Evolutionary conservation across 129 eudicot species (phyloP).

Genomic region (Dittrichia graveolens): DNA sequence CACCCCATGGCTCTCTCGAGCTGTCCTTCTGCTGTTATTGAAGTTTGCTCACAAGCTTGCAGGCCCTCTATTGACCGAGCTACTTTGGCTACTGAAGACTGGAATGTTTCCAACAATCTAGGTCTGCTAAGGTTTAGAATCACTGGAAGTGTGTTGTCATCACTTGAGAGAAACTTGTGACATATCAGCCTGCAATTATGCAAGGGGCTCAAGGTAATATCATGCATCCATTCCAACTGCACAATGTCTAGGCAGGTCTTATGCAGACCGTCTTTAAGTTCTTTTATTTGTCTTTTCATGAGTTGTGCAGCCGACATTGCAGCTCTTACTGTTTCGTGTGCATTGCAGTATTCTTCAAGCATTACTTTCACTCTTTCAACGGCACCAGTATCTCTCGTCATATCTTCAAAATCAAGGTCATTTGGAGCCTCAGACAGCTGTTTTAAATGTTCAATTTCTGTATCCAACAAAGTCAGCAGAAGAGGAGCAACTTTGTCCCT

Average conservation of each 20-base stretch:
- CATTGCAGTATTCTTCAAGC: constrained; percentile 93
- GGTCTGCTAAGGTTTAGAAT: constrained; percentile 70
- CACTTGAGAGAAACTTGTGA: constrained; percentile 64
- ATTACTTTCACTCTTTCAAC: constrained; percentile 60
- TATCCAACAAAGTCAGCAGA: constrained; percentile 52
- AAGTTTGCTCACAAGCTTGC: constrained; percentile 81
- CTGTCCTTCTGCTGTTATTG: constrained; percentile 92
- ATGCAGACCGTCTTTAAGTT: constrained; percentile 69
- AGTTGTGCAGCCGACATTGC: constrained; percentile 83
- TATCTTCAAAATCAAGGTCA: constrained; percentile 45
- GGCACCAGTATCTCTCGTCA: constrained; percentile 43
- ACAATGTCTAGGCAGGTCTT: constrained; percentile 71
- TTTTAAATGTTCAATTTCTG: constrained; percentile 58
- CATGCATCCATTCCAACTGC: constrained; percentile 96
- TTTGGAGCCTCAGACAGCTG: constrained; percentile 39
- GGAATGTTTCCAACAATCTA: constrained; percentile 73
- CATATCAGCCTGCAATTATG: constrained; percentile 65
- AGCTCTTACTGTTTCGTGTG: constrained; percentile 94
- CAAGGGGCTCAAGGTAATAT: constrained; percentile 54
- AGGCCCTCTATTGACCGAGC: constrained; percentile 73
- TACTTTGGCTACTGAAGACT: constrained; percentile 66
- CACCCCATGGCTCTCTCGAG: constrained; percentile 99
- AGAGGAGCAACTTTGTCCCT: constrained; percentile 68
- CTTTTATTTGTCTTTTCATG: constrained; percentile 74
- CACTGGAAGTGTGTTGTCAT: constrained; percentile 58